Base-by-base conservation (phyloP, 495 filamentous ascomycete species). In the Sordaria brevicollis region DNA sequence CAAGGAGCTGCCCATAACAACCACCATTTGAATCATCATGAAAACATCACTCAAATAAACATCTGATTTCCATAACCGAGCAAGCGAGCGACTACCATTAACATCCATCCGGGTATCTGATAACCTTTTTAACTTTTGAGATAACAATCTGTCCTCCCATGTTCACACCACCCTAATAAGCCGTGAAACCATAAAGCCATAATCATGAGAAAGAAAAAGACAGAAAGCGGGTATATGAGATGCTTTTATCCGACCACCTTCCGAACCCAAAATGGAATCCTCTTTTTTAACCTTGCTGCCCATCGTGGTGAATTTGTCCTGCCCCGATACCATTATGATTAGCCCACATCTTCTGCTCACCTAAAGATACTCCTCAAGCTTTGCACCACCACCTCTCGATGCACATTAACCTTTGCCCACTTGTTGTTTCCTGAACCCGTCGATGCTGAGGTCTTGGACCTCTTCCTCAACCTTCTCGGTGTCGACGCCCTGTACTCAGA, bases 351-450 rank as follows among this genome's bases (percentile, higher is more conserved):
- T 10, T 5, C 10, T 65, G 54, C 36, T 71, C 68, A 83, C 35
- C 78, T 77, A 67, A 86, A 85, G 29, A 82, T 76, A 38, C 73
- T 82, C 36, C 80, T 79, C 67, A 82, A 78, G 21, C 81, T 77
- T 66, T 83, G 78, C 29, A 78, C 80, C 66, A 83, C 74, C 62
- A 79, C 76, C 29, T 78, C 81, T 35, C 78, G 78, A 41, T 80
- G 76, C 65, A 70, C 75, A 21, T 79, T 77, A 0, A 79, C 75
- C 67, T 75, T 74, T 15, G 71, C 70, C 80, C 78, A 79, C 69
- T 74, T 78, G 66, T 72, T 74, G 35, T 72, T 73, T 3, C 62
- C 21, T 0, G 70, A 31, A 25, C 37, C 36, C 0, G 70, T 35
- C 19, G 70, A 49, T 1, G 33, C 69, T 1, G 49, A 31, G 11